Evolutionary conservation across 441 rosid genomes (phyloP).

Genomic region (Cnidoscolus chayamansa): DNA sequence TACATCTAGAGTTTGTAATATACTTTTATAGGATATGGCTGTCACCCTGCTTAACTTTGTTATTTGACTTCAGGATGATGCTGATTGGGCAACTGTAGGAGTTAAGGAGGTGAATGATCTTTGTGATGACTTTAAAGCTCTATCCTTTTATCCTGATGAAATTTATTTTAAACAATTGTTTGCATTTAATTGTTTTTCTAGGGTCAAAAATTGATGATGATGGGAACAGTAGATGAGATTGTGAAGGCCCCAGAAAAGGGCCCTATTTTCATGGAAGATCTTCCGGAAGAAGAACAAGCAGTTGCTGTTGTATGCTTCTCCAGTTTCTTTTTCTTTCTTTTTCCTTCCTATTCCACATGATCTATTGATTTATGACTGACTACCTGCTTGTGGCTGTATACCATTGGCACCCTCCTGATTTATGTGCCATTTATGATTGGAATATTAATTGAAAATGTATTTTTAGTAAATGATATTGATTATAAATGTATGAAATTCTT

Average conservation of each 20-base stretch:
- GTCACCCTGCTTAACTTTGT: slow-evolving; percentile 9
- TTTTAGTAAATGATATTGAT: background rate
- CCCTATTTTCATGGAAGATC: slow-evolving; percentile 89
- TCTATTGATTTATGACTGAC: background rate
- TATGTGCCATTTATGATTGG: background rate
- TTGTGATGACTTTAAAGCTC: slow-evolving; percentile 1
- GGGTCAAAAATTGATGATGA: slow-evolving; percentile 99
- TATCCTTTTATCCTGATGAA: background rate
- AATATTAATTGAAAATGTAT: background rate
- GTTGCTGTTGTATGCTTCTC: slow-evolving; percentile 48
- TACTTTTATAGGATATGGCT: slow-evolving; percentile 1
- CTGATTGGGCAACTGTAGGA: slow-evolving; percentile 84
- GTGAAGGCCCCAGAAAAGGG: slow-evolving; percentile 93
- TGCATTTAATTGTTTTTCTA: slow-evolving; percentile 24
- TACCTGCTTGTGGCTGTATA: background rate
- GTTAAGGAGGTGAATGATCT: slow-evolving; percentile 59
- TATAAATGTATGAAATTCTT: background rate
- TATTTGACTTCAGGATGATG: slow-evolving; percentile 67
- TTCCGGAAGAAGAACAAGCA: slow-evolving; percentile 85
- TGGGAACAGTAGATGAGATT: slow-evolving; percentile 97
- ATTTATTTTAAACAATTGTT: slow-evolving; percentile 6
- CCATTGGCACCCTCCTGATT: background rate
- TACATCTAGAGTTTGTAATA: background rate
- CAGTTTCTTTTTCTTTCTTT: background rate
- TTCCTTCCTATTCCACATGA: background rate